Evolutionary conservation across 768 basidiomycete species (phyloP).

Genomic region (Kwoniella heveanensis): DNA sequence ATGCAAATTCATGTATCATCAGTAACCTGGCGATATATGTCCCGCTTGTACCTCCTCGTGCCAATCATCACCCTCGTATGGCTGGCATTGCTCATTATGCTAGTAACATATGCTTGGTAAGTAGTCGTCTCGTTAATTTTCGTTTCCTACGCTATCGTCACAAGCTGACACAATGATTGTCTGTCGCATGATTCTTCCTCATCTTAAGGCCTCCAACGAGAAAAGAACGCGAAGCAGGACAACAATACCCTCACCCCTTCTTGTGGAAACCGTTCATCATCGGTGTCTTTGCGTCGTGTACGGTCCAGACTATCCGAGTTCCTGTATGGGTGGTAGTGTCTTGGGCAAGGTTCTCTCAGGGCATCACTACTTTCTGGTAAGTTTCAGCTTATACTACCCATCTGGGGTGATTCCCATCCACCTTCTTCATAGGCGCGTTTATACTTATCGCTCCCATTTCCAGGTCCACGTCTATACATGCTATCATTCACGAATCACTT

Average conservation of each 20-base stretch:
- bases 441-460: background rate
- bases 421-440: background rate
- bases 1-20: conserved; percentile 6
- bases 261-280: conserved; percentile 45
- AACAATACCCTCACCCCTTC: conserved; percentile 51
- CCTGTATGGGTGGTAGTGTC: conserved; percentile 45
- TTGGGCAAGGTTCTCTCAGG: conserved; percentile 16
- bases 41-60: conserved; percentile 47
- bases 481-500: conserved; percentile 46
- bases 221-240: conserved; percentile 42
- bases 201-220: conserved; percentile 50
- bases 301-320: conserved; percentile 45
- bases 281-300: conserved; percentile 50
- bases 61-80: conserved; percentile 44
- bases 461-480: conserved; percentile 49
- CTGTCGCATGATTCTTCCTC: background rate
- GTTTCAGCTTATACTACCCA: too few species aligned
- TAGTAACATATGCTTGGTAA: conserved; percentile 52
- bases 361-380: conserved; percentile 30
- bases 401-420: background rate
- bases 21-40: conserved; percentile 51
- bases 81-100: conserved; percentile 32
- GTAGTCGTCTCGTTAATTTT: too few species aligned
- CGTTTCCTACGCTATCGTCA: background rate
- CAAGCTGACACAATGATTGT: conserved; percentile 3